Evolutionary conservation across 2,329 filamentous ascomycete genomes (phyloP).

Genomic region (Alternaria novae-zelandiae): DNA sequence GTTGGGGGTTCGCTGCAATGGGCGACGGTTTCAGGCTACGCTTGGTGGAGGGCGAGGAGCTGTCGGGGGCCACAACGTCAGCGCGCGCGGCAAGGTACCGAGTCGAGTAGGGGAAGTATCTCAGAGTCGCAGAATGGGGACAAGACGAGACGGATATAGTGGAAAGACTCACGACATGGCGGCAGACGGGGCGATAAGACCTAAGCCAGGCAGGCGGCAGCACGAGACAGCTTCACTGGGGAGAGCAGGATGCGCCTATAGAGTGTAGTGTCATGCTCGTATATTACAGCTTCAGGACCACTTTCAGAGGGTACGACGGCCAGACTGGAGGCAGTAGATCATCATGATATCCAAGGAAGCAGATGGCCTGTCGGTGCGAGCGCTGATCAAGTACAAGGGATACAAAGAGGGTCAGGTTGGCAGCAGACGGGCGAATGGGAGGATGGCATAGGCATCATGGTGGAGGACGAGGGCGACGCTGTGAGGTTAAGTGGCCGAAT

Average conservation of each 20-base stretch:
- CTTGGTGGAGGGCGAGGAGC: constrained; percentile 51
- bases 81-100: constrained; percentile 23
- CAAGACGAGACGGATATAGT: constrained; percentile 18
- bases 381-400: constrained; percentile 50
- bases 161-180: constrained; percentile 50
- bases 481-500: constrained; percentile 39
- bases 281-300: constrained; percentile 36
- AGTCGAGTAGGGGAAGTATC: constrained; percentile 1
- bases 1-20: constrained; percentile 43
- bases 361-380: constrained; percentile 41
- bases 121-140: constrained; percentile 8
- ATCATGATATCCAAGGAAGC: constrained; percentile 49
- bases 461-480: constrained; percentile 41
- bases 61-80: constrained; percentile 43
- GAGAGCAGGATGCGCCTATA: constrained; percentile 29
- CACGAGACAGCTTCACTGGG: constrained; percentile 39
- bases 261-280: constrained; percentile 45
- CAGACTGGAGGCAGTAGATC: constrained; percentile 44
- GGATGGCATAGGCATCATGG: constrained; percentile 29
- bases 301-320: constrained; percentile 39
- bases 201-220: constrained; percentile 28
- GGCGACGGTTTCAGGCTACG: constrained; percentile 53
- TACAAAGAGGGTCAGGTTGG: constrained; percentile 47
- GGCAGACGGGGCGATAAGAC: constrained; percentile 29
- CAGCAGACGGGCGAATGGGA: constrained; percentile 45